These are phyloP conservation scores for Gentiana dahurica DNA, from an alignment of 257 asterid species.

Conservation along the genomic window DNA sequence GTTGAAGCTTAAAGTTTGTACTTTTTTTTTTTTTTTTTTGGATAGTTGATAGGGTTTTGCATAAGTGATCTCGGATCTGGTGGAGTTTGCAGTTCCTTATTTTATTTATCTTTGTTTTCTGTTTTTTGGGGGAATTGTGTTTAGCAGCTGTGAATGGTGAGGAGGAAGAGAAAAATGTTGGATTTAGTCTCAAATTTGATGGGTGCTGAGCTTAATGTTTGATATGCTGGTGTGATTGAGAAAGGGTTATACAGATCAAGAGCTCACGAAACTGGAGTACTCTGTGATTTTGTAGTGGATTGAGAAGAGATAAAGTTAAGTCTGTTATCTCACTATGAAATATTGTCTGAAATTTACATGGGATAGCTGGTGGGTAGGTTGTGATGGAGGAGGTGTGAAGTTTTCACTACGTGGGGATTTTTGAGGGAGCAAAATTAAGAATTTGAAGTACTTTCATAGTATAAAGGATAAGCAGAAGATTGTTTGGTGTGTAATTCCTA, in stretches of 20 bases:
- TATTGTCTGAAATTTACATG: conserved; percentile 5
- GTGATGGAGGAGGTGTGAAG: conserved; percentile 5
- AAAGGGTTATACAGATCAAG: conserved; percentile 16
- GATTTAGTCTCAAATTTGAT: conserved; percentile 15
- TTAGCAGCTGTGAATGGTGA: neutral
- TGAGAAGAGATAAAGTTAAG: conserved; percentile 5
- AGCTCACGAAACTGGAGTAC: conserved; percentile 34
- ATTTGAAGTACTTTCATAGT: conserved; percentile 21
- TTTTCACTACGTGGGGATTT: conserved; percentile 16
- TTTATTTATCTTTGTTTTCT: conserved; percentile 2
- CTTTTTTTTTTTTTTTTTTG: neutral
- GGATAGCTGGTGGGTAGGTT: conserved; percentile 20
- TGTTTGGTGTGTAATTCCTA: conserved; percentile 10
- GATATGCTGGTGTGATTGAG: conserved; percentile 9
- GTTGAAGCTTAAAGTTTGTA: conserved; percentile 7
- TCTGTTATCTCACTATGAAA: conserved; percentile 15
- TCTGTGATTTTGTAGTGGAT: conserved; percentile 19
- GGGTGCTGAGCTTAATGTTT: conserved; percentile 4
- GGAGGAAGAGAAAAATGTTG: neutral
- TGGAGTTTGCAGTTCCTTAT: conserved; percentile 5
- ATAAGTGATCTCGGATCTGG: conserved; percentile 33
- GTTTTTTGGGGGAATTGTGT: neutral
- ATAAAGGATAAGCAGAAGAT: conserved; percentile 18
- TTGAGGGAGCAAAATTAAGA: conserved; percentile 13
- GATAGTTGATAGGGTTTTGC: conserved; percentile 1